phyloP scores from a whole-genome alignment of 306 rosid species.

The Parietaria judaica region DNA sequence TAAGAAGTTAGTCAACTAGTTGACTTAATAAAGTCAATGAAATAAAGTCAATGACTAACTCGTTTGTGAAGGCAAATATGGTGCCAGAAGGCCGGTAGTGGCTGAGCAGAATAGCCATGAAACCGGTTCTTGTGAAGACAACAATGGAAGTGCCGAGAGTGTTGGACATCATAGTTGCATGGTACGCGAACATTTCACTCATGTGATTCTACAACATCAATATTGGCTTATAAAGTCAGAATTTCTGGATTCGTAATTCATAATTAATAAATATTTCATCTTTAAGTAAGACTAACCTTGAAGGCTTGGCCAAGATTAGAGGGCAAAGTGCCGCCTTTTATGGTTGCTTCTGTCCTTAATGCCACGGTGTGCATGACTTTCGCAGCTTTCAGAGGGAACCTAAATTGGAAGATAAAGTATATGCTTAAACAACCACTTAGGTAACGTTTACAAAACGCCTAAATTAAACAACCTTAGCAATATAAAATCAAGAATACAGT shows the following conservation, averaged over 20 bases:
- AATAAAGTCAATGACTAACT: slow-evolving; percentile 44
- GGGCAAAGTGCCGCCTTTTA: slow-evolving; percentile 69
- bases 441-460: neutral
- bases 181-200: slow-evolving; percentile 99
- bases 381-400: slow-evolving; percentile 89
- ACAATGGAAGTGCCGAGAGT: slow-evolving; percentile 94
- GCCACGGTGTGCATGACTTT: slow-evolving; percentile 99
- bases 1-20: neutral
- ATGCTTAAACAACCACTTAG: too few relatives aligned
- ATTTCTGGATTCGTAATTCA: neutral
- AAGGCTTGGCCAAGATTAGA: slow-evolving; percentile 80
- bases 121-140: slow-evolving; percentile 89
- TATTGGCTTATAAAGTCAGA: slow-evolving; percentile 3
- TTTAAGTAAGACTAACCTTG: slow-evolving; percentile 43
- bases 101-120: slow-evolving; percentile 80
- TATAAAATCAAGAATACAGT: too few relatives aligned
- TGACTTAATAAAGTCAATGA: slow-evolving; percentile 7
- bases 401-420: slow-evolving; percentile 21
- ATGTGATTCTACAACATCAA: slow-evolving; percentile 66
- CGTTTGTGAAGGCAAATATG: slow-evolving; percentile 82
- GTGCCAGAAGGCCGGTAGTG: slow-evolving; percentile 94
- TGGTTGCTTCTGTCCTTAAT: slow-evolving; percentile 82
- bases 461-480: neutral
- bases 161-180: slow-evolving; percentile 97
- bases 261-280: neutral